Conservation (phyloP, 2,329 filamentous ascomycete genomes). For the Parasarocladium wereldwijsianum region DNA sequence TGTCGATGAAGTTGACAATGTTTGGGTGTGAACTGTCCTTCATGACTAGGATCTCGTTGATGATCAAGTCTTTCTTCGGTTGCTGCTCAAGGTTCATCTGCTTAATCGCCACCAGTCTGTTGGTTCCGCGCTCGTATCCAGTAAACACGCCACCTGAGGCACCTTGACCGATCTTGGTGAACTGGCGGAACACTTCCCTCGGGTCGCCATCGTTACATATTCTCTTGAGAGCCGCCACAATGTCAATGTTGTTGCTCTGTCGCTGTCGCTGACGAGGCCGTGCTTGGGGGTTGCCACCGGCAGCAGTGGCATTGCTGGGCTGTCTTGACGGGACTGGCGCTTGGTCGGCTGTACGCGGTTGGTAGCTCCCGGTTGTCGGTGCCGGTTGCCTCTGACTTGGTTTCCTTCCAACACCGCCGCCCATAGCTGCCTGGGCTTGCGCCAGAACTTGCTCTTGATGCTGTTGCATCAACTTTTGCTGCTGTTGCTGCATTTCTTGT, state of each 20-base stretch:
- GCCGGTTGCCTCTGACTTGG: slow-evolving; percentile 55
- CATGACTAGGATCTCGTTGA: slow-evolving; percentile 99
- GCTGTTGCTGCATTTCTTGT: slow-evolving; percentile 11
- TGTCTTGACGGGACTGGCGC: too few relatives aligned
- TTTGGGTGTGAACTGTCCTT: slow-evolving; percentile 97
- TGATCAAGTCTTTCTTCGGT: slow-evolving; percentile 96
- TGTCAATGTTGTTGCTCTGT: slow-evolving; percentile 69
- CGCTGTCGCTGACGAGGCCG: slow-evolving; percentile 65
- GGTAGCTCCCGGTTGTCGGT: too few relatives aligned
- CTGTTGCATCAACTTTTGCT: slow-evolving; percentile 55
- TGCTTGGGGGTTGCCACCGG: slow-evolving; percentile 31
- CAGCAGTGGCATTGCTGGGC: slow-evolving; percentile 11
- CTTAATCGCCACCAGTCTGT: slow-evolving; percentile 91
- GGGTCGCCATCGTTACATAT: slow-evolving; percentile 89
- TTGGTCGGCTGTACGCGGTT: slow-evolving; percentile 15
- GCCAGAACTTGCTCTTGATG: slow-evolving; percentile 78
- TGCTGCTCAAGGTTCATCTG: slow-evolving; percentile 99
- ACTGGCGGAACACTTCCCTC: slow-evolving; percentile 68
- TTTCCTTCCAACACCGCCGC: slow-evolving; percentile 54
- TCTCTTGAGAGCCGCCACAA: slow-evolving; percentile 66
- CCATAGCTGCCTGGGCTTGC: slow-evolving; percentile 64
- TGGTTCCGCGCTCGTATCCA: slow-evolving; percentile 70
- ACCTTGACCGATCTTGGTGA: slow-evolving; percentile 94
- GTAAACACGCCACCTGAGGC: slow-evolving; percentile 93
- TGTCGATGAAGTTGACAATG: slow-evolving; percentile 99